Conservation (phyloP, 2,329 filamentous ascomycete species). For the Colletotrichum musae region DNA sequence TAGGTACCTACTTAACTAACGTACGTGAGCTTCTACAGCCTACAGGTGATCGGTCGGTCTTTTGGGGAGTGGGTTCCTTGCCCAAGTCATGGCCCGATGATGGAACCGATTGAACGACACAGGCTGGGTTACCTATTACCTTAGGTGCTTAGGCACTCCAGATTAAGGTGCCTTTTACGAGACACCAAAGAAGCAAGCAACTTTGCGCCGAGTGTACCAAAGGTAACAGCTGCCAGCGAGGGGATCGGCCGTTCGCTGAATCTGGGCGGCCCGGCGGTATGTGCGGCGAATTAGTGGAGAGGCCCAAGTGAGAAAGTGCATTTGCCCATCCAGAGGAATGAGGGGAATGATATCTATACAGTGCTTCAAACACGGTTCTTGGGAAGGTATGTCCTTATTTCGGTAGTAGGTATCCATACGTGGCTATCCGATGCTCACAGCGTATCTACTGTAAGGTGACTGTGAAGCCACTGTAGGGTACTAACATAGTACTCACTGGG, state of each 20-base stretch:
- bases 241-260: slow-evolving; percentile 36
- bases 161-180: neutral
- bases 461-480: too few species aligned
- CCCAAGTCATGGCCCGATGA: too few species aligned
- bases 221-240: slow-evolving; percentile 13
- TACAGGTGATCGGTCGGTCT: too few species aligned
- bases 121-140: neutral
- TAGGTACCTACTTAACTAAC: neutral
- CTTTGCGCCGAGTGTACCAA: neutral
- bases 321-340: slow-evolving; percentile 14
- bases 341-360: neutral
- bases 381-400: too few species aligned
- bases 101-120: too few species aligned
- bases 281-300: slow-evolving; percentile 72
- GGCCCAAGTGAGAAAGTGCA: slow-evolving; percentile 40
- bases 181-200: neutral
- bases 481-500: neutral
- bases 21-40: neutral
- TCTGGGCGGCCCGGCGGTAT: slow-evolving; percentile 66
- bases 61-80: too few species aligned
- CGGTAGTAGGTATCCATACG: neutral
- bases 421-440: too few species aligned
- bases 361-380: too few species aligned
- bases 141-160: neutral
- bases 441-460: too few species aligned